phyloP scores from a whole-genome alignment of 768 basidiomycete genomes.

The Suillus lakei region DNA sequence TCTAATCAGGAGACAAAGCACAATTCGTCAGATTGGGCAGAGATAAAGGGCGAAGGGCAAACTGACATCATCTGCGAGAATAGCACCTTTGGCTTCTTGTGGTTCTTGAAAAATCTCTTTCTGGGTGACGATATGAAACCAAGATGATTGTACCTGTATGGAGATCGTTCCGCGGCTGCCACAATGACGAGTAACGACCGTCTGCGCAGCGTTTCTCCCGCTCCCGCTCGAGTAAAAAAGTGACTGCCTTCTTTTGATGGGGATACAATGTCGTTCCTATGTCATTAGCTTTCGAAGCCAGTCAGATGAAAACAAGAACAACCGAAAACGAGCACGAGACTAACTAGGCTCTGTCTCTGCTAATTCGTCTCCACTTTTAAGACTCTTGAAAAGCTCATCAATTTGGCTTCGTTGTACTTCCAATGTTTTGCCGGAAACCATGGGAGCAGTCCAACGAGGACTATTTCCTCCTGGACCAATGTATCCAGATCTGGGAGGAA shows the following conservation, averaged over 20 bases:
- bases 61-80: constrained; percentile 96
- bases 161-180: constrained; percentile 62
- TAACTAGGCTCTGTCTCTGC: constrained; percentile 84
- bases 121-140: constrained; percentile 87
- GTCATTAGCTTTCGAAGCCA: constrained; percentile 53
- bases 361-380: constrained; percentile 88
- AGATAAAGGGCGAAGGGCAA: constrained; percentile 16
- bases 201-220: constrained; percentile 60
- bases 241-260: constrained; percentile 97
- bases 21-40: constrained; percentile 18
- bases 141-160: constrained; percentile 52
- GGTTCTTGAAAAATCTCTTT: constrained; percentile 73
- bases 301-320: constrained; percentile 17
- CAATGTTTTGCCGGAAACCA: constrained; percentile 72
- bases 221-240: constrained; percentile 91
- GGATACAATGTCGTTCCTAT: constrained; percentile 91
- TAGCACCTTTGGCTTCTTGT: constrained; percentile 79
- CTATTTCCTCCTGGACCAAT: constrained; percentile 41
- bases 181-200: constrained; percentile 73
- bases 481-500: constrained; percentile 47
- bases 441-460: constrained; percentile 60
- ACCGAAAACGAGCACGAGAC: constrained; percentile 34
- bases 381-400: constrained; percentile 89
- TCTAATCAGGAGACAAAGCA: constrained; percentile 51
- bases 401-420: constrained; percentile 94